phyloP scores from a whole-genome alignment of 176 grass and related monocot genomes.

The Guadua angustifolia region DNA sequence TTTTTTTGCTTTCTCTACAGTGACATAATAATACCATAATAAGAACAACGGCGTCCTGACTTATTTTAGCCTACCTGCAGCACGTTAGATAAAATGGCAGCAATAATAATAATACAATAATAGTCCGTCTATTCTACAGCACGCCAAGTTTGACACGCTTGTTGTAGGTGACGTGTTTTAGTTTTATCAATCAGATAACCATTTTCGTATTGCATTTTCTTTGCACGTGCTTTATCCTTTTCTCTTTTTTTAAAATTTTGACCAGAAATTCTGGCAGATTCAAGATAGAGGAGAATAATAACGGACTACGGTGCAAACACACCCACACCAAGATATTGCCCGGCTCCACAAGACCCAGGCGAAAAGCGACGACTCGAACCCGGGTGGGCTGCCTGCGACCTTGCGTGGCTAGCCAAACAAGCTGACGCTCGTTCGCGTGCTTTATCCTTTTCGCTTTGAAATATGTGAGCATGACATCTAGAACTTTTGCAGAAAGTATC shows the following conservation, averaged over 20 bases:
- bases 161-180: neutral
- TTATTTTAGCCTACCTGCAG: neutral
- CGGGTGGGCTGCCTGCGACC: too few relatives aligned
- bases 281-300: too few relatives aligned
- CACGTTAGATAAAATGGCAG: neutral
- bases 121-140: neutral
- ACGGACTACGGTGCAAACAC: too few relatives aligned
- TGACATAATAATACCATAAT: neutral
- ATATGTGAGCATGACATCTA: neutral
- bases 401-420: too few relatives aligned
- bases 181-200: neutral
- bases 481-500: neutral
- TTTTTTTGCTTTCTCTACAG: neutral
- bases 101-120: conserved; percentile 4
- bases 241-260: too few relatives aligned
- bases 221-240: conserved; percentile 30
- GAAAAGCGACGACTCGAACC: too few relatives aligned
- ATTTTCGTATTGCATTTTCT: neutral
- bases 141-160: conserved; percentile 38
- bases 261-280: too few relatives aligned
- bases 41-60: neutral
- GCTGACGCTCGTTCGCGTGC: too few relatives aligned
- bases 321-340: too few relatives aligned
- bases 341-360: too few relatives aligned
- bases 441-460: neutral